These are phyloP conservation scores for Neonectria sp. DNA, from an alignment of 2,329 filamentous ascomycete genomes.

Conservation along the genomic window DNA sequence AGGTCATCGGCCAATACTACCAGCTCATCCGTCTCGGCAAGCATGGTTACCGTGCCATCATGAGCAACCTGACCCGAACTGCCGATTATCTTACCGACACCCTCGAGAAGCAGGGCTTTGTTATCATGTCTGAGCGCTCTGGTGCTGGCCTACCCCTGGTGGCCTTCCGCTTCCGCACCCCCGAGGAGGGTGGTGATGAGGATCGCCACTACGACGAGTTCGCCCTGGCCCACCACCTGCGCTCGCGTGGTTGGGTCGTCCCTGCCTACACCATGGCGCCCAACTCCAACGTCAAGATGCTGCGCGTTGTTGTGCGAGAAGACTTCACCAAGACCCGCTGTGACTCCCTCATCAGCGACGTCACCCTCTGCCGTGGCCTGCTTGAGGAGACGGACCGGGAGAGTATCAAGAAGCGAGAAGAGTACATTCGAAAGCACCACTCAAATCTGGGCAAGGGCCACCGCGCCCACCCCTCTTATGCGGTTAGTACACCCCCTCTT, in stretches of 20 bases:
- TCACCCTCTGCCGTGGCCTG: conserved; percentile 81
- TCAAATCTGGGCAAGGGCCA: conserved; percentile 67
- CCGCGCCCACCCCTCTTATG: conserved; percentile 64
- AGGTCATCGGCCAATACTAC: conserved; percentile 98
- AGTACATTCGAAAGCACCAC: conserved; percentile 73
- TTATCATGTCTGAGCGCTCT: conserved; percentile 86
- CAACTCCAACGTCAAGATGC: conserved; percentile 88
- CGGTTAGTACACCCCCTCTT: conserved; percentile 55
- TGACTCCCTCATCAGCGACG: conserved; percentile 82
- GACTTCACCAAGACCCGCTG: conserved; percentile 90
- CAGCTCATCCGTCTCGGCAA: conserved; percentile 96
- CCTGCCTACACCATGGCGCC: conserved; percentile 98
- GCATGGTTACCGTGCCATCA: conserved; percentile 92
- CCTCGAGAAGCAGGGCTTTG: conserved; percentile 82
- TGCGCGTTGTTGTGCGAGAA: conserved; percentile 92
- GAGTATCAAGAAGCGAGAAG: conserved; percentile 77
- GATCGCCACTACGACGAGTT: conserved; percentile 81
- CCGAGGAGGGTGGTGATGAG: conserved; percentile 63
- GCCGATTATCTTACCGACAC: conserved; percentile 87
- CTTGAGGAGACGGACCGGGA: conserved; percentile 83
- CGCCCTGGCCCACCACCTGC: conserved; percentile 85
- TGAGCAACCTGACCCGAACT: conserved; percentile 92
- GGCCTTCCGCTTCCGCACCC: conserved; percentile 82
- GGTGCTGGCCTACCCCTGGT: conserved; percentile 90
- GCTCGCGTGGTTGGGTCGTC: conserved; percentile 91